These are phyloP conservation scores for Colletotrichum abscissum DNA, from an alignment of 2,329 filamentous ascomycete genomes.

Conservation along the genomic window DNA sequence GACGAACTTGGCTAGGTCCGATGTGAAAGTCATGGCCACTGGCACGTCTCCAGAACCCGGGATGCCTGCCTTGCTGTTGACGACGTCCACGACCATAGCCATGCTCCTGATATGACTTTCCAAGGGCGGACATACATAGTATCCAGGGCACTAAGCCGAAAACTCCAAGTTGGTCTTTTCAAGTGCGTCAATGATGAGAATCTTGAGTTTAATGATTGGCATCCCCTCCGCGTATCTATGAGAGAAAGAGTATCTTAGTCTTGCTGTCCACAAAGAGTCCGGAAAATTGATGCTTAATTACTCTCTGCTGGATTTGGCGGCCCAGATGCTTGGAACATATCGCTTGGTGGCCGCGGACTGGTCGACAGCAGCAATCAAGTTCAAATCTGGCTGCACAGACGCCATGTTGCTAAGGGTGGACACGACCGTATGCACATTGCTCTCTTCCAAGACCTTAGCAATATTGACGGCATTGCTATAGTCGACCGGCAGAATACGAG, in stretches of 20 bases:
- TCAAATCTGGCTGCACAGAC: slow-evolving; percentile 46
- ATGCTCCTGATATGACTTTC: slow-evolving; percentile 19
- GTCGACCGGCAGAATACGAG: slow-evolving; percentile 40
- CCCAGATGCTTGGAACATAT: slow-evolving; percentile 56
- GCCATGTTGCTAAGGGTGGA: slow-evolving; percentile 49
- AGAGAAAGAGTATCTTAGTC: slow-evolving; percentile 45
- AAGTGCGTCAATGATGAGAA: slow-evolving; percentile 49
- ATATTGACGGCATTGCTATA: slow-evolving; percentile 40
- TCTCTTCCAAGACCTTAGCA: slow-evolving; percentile 41
- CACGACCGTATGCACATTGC: slow-evolving; percentile 57
- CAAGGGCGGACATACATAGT: too few species aligned
- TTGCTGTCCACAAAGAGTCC: slow-evolving; percentile 46
- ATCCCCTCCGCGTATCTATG: not conserved
- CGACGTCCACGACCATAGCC: slow-evolving; percentile 3
- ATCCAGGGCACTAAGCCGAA: slow-evolving; percentile 36
- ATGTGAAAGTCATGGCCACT: not conserved
- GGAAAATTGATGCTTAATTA: slow-evolving; percentile 45
- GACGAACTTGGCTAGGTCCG: slow-evolving; percentile 44
- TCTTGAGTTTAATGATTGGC: slow-evolving; percentile 48
- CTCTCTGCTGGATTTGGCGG: slow-evolving; percentile 38
- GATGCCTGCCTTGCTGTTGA: slow-evolving; percentile 1
- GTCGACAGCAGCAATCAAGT: slow-evolving; percentile 56
- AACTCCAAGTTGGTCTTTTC: slow-evolving; percentile 54
- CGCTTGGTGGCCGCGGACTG: slow-evolving; percentile 48
- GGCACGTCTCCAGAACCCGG: slow-evolving; percentile 13